Base-by-base conservation (phyloP, 768 basidiomycete genomes). In the Naganishia kalamii region DNA sequence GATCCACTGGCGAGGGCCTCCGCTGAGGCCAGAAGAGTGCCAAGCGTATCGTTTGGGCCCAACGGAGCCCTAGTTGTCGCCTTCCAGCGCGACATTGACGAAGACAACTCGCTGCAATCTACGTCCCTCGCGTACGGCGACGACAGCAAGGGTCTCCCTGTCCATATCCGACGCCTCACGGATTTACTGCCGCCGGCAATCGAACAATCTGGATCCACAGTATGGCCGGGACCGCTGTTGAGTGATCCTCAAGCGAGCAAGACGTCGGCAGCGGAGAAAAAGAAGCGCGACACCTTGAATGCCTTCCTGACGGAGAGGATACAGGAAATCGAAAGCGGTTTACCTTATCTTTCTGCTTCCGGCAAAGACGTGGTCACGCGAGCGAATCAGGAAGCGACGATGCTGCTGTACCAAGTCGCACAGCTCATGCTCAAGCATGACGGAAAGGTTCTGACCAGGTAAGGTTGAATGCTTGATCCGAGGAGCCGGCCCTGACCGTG, bases 181-280 rank as follows among this genome's bases (percentile, higher is more conserved):
- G 84, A 84, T 37, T 69, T 88, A 25, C 81, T 90, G 46, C 86
- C 89, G 0, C 83, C 86, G 63, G 84, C 86, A 29, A 83, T 82
- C 4, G 76, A 85, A 43, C 84, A 86, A 62, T 72, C 78, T 13
- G 82, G 85, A 1, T 78, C 82, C 7, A 80, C 80, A 10, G 78
- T 82, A 1, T 98, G 87, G 78, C 94, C 94, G 44, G 94, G 94
- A 0, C 94, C 94, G 3, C 77, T 97, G 67, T 85, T 91, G 68
- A 83, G 85, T 32, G 93, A 94, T 74, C 69, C 74, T 2, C 85
- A 88, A 0, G 79, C 84, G 4, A 88, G 90, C 29, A 86, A 88
- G 62, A 80, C 85, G 7, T 70, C 70, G 33, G 77, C 77, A 3
- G 82, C 83, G 30, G 77, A 74, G 8, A 97, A 96, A 81, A 84